Base-by-base conservation (phyloP, 2,329 filamentous ascomycete species). In the Cladobotryum protrusum region DNA sequence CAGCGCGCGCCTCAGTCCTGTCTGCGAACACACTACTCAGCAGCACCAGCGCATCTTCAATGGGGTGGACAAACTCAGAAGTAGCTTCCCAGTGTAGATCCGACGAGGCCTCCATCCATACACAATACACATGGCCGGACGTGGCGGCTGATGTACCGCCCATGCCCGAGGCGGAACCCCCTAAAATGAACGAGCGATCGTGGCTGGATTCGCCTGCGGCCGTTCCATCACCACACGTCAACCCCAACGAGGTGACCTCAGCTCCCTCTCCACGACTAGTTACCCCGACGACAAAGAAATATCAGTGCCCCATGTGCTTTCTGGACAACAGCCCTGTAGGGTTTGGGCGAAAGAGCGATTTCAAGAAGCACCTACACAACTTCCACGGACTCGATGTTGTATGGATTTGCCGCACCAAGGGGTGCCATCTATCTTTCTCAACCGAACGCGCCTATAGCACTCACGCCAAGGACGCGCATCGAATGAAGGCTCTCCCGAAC, bases 361-460 rank as follows among this genome's bases (percentile, higher is more conserved):
- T 74, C 57, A 74, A 74, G 64, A 73, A 74, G 62, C 71, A 74
- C 54, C 60, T 74, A n/a, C 69, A 73, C 62, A 72, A 72, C 58
- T 74, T 73, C 54, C 72, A 74, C 55, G 68, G 69, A 35, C 63
- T 67, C 43, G 69, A 73, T 54, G 63, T 67, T 34, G 62, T 67
- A 36, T 74, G 71, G 72, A 60, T 71, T 17, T 74, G 71, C 60
- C 70, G 66, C 42, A 70, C 67, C 35, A 66, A 65, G 52, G 65
- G 62, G 20, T 74, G 71, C 57, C 62, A 67, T 41, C 59, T 72
- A n/a, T 67, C 69, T 4, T 73, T 73, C 41, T 70, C 72, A 49
- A 72, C 71, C 18, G 72, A 74, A 53, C 65, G 69, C 50, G 70
- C 72, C 34, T 74, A 73, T 58, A 67, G 69, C 55, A 68, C 68